Base-by-base conservation (phyloP, 345 rosid genomes). In the Eucalyptus shirleyi region DNA sequence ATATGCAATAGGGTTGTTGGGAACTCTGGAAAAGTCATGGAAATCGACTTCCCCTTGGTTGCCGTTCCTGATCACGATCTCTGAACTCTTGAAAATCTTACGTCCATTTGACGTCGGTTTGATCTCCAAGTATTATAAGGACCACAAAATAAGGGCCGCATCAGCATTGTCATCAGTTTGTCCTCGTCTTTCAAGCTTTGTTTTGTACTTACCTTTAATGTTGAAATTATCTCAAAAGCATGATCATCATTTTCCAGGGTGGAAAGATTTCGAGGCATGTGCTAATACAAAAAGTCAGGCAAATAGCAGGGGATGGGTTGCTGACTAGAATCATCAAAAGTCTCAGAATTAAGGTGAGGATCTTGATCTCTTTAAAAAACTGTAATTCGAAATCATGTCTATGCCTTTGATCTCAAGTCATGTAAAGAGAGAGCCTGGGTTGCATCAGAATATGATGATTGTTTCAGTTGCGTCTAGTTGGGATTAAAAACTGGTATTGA, bases 1-100 rank as follows among this genome's bases (percentile, higher is more conserved):
- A 80, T 59, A 14, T 90, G 81, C 42, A 89, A 89, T 91, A 95
- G 95, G 94, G 10, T 90, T 90, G 15, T 32, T 88, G 37, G 88
- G 67, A 86, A 85, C 44, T 87, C 90, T 88, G 81, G 94, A 91
- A 30, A 51, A 91, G 7, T n/a, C 87, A 86, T 92, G 91, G 89
- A 90, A 50, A 59, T 93, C 95, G 72, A 95, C 91, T 89, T 96
- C 97, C 6, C 98, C 99, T 17, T 97, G 98, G 97, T 94, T 98
- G 94, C 93, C 96, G 12, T 95, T 97, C 90, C 93, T 26, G 97
- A 55, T 91, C 86, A 92, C 95, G 56, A 94, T 98, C 80, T 90
- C 96, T 21, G 93, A 93, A 50, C 93, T 98, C 12, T 94, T 97
- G 0, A 92, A 95, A 93, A 93, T 93, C 86, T 87, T 98, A 89